Evolutionary conservation across 2,329 filamentous ascomycete species (phyloP).

Genomic region (Phialocephala subalpina): DNA sequence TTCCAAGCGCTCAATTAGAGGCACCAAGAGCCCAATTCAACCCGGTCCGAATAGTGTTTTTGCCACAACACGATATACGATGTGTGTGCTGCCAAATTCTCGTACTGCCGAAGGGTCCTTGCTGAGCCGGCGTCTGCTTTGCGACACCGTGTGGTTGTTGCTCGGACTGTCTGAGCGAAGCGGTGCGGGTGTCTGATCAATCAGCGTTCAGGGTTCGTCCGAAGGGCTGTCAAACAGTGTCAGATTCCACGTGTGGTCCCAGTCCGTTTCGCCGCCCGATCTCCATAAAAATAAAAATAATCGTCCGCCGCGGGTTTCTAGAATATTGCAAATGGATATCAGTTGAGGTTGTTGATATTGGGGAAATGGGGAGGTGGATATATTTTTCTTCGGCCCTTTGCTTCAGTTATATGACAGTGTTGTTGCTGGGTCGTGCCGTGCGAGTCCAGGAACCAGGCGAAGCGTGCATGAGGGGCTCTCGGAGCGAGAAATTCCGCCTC

Average conservation of each 20-base stretch:
- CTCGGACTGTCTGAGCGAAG: conserved; percentile 6
- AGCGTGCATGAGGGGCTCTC: conserved; percentile 2
- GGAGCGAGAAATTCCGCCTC: neutral
- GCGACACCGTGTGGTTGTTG: neutral
- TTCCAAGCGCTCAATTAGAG: neutral
- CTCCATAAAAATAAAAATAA: neutral
- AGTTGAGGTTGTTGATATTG: neutral
- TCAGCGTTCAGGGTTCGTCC: conserved; percentile 4
- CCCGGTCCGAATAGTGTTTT: conserved; percentile 3
- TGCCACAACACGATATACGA: neutral
- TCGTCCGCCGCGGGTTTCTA: neutral
- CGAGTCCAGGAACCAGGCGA: neutral
- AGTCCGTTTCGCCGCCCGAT: neutral
- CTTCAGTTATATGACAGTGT: neutral
- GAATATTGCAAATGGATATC: neutral
- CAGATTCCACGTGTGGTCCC: neutral
- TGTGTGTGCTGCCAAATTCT: neutral
- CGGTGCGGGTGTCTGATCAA: neutral
- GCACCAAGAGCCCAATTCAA: neutral
- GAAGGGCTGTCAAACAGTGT: neutral
- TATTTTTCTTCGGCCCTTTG: neutral
- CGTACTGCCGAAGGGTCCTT: conserved; percentile 7
- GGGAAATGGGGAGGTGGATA: neutral
- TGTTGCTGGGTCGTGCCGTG: neutral
- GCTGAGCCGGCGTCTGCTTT: neutral